Base-by-base conservation (phyloP, 208 protist genomes). In the Acanthamoeba culbertsoni region DNA sequence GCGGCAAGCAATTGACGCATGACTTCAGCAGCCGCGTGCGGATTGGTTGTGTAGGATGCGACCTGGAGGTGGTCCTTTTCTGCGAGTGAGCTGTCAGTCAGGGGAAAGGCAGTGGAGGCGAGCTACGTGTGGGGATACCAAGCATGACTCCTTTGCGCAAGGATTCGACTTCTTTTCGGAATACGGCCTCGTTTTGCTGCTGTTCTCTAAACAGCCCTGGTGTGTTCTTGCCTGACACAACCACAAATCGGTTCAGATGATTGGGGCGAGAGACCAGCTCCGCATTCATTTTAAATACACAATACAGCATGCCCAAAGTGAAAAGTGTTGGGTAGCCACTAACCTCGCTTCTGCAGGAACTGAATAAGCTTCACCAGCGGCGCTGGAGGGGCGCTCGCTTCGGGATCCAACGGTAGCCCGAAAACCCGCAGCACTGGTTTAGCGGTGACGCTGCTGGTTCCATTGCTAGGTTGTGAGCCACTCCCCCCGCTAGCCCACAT, bases 21-120 rank as follows among this genome's bases (percentile, higher is more conserved):
- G 33, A 93, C 91, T 65, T 93, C 91, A 16, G 77, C 91, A 4
- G 68, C 68, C 2, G 65, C 40, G 63, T 40, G 53, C 0, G 91
- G 65, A 45, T 35, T 89, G 20, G 43, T 68, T 0, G 86, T 92
- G 59, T 77, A 92, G 5, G 43, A 43, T 3, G 51, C 53, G 5
- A 92, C 59, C 31, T 92, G 37, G 33, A 75, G 28, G 1, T 92
- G 53, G 26, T 92, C 86, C n/a, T 92, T 92, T 40, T 75, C 86
- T 92, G 79, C 33, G 23, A 51, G 73, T 31, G 46, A 14, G 43
- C 35, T 48, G 63, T 8, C n/a, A 18, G 10, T 23, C 42, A 51
- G 31, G 37, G 23, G 20, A 68, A 40, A 20, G 33, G 62, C 14
- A 73, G 62, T n/a, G 16, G n/a, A 28, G 26, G 2, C 33, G 28